A percentile compares a stretch with the other conserved stretches of the same genome.
phyloP scores from a whole-genome alignment of 2,329 filamentous ascomycete species.

The Apiospora hydei region DNA sequence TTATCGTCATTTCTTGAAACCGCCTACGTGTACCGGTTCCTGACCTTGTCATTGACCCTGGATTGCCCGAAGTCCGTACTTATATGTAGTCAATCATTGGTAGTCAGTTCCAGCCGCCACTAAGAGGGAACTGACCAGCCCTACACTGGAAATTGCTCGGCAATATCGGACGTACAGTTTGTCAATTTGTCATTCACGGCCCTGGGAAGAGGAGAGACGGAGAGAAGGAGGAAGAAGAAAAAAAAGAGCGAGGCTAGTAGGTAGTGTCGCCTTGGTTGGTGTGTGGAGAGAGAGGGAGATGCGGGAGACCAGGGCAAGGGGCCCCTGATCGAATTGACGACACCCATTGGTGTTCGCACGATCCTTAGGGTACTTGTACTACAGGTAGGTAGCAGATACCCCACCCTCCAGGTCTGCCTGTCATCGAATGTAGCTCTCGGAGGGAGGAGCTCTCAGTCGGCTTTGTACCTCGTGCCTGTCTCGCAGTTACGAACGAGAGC shows the following conservation, averaged over 20 bases:
- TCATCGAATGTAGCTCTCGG: not conserved
- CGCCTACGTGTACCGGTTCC: not conserved
- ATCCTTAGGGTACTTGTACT: not conserved
- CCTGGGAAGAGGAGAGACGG: not conserved
- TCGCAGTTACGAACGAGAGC: not conserved
- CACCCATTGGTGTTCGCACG: not conserved
- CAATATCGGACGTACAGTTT: not conserved
- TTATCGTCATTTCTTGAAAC: not conserved
- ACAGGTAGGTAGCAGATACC: too few relatives aligned
- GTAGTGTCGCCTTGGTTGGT: not conserved
- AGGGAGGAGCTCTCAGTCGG: not conserved
- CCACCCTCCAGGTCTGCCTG: not conserved
- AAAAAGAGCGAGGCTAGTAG: conserved; percentile 4
- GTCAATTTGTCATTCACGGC: not conserved
- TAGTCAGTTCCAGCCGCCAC: not conserved
- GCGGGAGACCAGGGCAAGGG: conserved; percentile 15
- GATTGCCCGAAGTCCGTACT: not conserved
- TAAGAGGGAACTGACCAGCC: not conserved
- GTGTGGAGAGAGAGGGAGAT: not conserved
- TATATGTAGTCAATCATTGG: not conserved
- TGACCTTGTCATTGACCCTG: conserved; percentile 1
- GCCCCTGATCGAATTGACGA: conserved; percentile 6
- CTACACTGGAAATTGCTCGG: not conserved
- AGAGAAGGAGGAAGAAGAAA: not conserved
- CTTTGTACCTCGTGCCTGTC: not conserved